phyloP scores from a whole-genome alignment of 2,329 filamentous ascomycete genomes.

The Diaporthe sp. region DNA sequence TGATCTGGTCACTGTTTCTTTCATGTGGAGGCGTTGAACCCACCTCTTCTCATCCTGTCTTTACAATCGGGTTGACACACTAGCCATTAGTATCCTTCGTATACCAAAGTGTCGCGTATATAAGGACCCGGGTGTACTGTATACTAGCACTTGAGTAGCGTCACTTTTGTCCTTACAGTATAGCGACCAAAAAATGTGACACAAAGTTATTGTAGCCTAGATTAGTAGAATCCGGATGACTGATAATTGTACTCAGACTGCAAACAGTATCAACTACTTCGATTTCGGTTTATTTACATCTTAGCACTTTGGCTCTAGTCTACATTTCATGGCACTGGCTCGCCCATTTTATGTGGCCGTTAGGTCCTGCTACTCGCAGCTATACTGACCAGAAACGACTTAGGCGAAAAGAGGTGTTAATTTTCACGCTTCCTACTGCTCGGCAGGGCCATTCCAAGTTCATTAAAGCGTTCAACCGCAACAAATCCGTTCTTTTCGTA shows the following conservation, averaged over 20 bases:
- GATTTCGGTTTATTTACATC: neutral
- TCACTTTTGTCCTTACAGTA: too few relatives aligned
- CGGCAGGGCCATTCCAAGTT: slow-evolving; percentile 52
- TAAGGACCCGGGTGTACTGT: too few relatives aligned
- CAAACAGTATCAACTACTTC: neutral
- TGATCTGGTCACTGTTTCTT: too few relatives aligned
- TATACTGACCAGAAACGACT: neutral
- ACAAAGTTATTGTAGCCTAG: too few relatives aligned
- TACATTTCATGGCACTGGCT: neutral
- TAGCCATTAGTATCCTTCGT: too few relatives aligned
- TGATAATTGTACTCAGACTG: neutral
- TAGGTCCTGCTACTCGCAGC: neutral
- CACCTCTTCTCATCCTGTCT: too few relatives aligned
- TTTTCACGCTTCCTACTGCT: neutral
- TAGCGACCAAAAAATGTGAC: too few relatives aligned
- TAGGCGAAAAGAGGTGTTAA: neutral
- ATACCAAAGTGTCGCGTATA: too few relatives aligned
- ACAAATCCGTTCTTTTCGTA: slow-evolving; percentile 62
- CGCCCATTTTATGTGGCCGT: neutral
- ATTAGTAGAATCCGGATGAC: too few relatives aligned
- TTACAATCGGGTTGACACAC: too few relatives aligned
- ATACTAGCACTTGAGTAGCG: too few relatives aligned
- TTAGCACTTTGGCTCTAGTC: neutral
- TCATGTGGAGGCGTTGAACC: too few relatives aligned
- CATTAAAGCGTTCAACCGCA: slow-evolving; percentile 52